Base-by-base conservation (phyloP, 2,329 filamentous ascomycete genomes). In the Trichoderma aggressivum region DNA sequence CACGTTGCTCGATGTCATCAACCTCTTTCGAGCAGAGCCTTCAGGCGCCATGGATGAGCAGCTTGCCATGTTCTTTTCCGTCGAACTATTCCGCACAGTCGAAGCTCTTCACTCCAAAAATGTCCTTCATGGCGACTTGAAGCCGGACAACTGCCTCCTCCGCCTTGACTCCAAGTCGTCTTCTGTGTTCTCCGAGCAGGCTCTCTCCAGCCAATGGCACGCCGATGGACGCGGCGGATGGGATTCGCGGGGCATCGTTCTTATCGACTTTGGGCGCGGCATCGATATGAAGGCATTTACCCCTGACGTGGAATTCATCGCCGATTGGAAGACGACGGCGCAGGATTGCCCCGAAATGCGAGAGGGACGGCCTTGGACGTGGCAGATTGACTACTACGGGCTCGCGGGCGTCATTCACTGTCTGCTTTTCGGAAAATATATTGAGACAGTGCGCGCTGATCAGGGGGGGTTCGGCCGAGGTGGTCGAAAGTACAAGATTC, bases 291-390 rank as follows among this genome's bases (percentile, higher is more conserved):
- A 89, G 71, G 90, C 89, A 3, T 99, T 98, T 83, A 82, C 83
- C 3, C 86, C 90, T 0, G 88, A 91, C 55, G 93, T 95, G 12
- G 80, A 82, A 60, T 99, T 99, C 84, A 89, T 98, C 72, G 96
- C 95, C 0, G 96, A 99, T 82, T 99, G 96, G 96, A 92, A 96
- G 81, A 94, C 93, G 0, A 89, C 88, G 18, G 87, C 92, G 28
- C 91, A 94, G 66, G 96, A 99, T 81, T 99, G 96, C 81, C 91
- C 93, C 21, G 96, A 99, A 85, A 97, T 98, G 88, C 91, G 94
- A 60, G 95, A 99, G 82, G 88, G 94, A 70, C 88, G 95, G 1
- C 94, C 94, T 0, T 99, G 96, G 96, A 98, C 95, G 1, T 98
- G 94, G 84, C 96, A 99, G 80, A 93, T 98, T 75, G 96, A 99